Base-by-base conservation (phyloP, 306 rosid genomes). In the Cicer bijugum region DNA sequence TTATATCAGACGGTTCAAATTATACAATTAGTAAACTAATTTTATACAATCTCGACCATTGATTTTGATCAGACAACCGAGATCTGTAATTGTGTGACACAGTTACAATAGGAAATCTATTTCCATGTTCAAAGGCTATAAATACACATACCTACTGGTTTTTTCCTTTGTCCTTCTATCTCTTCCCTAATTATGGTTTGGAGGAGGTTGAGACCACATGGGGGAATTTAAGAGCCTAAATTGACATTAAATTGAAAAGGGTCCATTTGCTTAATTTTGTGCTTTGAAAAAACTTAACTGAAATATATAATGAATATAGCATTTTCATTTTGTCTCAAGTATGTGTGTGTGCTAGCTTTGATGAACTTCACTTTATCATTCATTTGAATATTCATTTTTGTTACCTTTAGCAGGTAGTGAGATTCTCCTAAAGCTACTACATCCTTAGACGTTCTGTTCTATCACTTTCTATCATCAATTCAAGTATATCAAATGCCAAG, bases 401-500 rank as follows among this genome's bases (percentile, higher is more conserved):
- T 76, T n/a, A 2, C 71, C 52, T 62, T 72, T 42, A 80, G 81
- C 96, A 89, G 93, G 84, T 68, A 7, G 7, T 55, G 71, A 67
- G 65, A 73, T 23, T 57, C 84, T 67, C 65, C 81, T 77, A 42
- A 19, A 52, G 81, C 69, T n/a, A 42, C 67, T 35, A 56, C 45
- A 75, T 48, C 53, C 15, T 74, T 73, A 15, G 4, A 39, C 59
- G 81, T 74, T 56, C 75, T 79, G 75, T 72, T 72, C 61, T 70
- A 65, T 74, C 53, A 72, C 28, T 69, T 73, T 65, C 69, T 50
- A 66, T 57, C 76, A 57, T 62, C 83, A 35, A 80, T 74, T 69
- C 83, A 35, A 80, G 76, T 69, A 9, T 77, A 82, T 69, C 81
- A 83, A 84, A 92, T 92, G 97, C 93, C 87, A 72, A 89, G 96